Conservation (phyloP, 306 rosid genomes). For the Vigna angularis region DNA sequence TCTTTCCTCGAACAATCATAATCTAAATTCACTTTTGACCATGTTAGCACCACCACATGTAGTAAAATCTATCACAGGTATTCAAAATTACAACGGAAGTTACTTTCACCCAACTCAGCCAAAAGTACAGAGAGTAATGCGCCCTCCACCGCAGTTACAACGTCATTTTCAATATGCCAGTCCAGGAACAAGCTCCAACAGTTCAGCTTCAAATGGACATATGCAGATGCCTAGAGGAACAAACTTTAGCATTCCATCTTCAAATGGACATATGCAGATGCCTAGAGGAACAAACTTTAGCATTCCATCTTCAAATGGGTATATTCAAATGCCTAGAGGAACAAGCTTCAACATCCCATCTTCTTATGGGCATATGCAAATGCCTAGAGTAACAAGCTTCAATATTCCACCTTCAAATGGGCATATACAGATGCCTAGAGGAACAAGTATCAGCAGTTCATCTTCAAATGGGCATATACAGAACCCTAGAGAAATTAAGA, state of each 20-base stretch:
- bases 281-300: background rate
- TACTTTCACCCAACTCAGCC: constrained; percentile 49
- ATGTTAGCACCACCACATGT: constrained; percentile 56
- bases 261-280: background rate
- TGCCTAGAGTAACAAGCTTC: background rate
- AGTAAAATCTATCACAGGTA: constrained; percentile 24
- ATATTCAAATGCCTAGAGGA: background rate
- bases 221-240: background rate
- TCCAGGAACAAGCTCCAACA: constrained; percentile 38
- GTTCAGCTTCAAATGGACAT: background rate
- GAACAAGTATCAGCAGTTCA: background rate
- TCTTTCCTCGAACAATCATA: constrained; percentile 49
- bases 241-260: background rate
- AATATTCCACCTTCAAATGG: background rate
- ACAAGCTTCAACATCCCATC: constrained; percentile 17
- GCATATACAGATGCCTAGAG: background rate
- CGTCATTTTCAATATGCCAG: constrained; percentile 33
- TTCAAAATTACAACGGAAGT: constrained; percentile 34
- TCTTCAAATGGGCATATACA: background rate
- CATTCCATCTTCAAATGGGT: background rate
- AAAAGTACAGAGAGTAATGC: constrained; percentile 18
- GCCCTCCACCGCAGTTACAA: constrained; percentile 19
- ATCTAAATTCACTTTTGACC: constrained; percentile 49
- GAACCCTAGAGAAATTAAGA: background rate
- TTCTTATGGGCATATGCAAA: background rate